Evolutionary conservation across 2,329 filamentous ascomycete genomes (phyloP).

Genomic region (Xylariaceae sp.): DNA sequence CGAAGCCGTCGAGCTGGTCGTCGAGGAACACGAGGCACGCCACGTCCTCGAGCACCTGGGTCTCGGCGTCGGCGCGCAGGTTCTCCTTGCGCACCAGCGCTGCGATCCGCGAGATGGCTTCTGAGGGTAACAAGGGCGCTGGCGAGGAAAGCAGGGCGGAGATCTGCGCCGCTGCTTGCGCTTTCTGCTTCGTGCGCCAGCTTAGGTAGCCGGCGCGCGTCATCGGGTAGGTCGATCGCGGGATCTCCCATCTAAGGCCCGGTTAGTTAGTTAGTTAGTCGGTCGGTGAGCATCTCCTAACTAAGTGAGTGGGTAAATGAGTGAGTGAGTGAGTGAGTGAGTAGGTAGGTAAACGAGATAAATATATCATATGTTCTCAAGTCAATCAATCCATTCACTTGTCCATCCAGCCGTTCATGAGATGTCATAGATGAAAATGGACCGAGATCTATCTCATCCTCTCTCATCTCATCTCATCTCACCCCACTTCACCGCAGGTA

Average conservation of each 20-base stretch:
- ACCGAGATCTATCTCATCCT: neutral
- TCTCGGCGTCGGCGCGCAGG: conserved; percentile 65
- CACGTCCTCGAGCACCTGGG: conserved; percentile 80
- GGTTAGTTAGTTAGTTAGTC: too few species aligned
- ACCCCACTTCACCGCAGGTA: neutral
- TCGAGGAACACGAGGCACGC: conserved; percentile 87
- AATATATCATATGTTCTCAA: neutral
- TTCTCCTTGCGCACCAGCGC: conserved; percentile 80
- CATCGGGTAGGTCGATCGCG: conserved; percentile 71
- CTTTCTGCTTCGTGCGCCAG: conserved; percentile 77
- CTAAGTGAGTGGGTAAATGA: too few species aligned
- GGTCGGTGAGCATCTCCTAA: too few species aligned
- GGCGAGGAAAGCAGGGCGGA: conserved; percentile 55
- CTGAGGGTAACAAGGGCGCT: conserved; percentile 37
- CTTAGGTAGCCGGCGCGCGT: conserved; percentile 75
- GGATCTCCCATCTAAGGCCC: conserved; percentile 70
- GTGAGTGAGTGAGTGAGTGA: neutral
- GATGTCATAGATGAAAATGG: neutral
- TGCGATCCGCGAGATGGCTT: conserved; percentile 64
- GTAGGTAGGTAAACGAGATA: neutral
- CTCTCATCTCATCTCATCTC: neutral
- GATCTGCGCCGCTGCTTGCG: conserved; percentile 59
- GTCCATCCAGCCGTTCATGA: too few species aligned
- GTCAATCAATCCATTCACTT: neutral
- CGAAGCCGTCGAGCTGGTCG: conserved; percentile 82